Conservation (phyloP, 495 filamentous ascomycete genomes). For the Penicillium pancosmium region DNA sequence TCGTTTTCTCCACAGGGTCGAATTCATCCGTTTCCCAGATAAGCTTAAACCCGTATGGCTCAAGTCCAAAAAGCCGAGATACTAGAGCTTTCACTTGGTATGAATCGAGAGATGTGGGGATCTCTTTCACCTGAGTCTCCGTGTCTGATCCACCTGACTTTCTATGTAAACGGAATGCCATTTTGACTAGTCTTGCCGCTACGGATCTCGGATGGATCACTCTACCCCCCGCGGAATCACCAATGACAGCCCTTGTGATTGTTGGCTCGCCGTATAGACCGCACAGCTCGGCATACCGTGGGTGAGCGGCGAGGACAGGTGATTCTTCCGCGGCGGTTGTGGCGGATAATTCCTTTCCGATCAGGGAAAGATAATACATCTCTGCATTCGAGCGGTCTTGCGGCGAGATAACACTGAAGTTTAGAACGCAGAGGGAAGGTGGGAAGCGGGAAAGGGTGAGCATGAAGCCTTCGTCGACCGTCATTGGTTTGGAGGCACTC, state of each 20-base stretch:
- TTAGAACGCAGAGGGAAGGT: slow-evolving; percentile 65
- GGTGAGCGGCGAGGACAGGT: slow-evolving; percentile 60
- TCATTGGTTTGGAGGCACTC: slow-evolving; percentile 43
- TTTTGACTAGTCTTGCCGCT: slow-evolving; percentile 69
- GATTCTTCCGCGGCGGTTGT: slow-evolving; percentile 56
- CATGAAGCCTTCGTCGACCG: slow-evolving; percentile 80
- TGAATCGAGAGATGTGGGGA: slow-evolving; percentile 77
- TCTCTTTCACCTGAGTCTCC: slow-evolving; percentile 44
- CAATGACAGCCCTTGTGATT: slow-evolving; percentile 42
- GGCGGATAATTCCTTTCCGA: slow-evolving; percentile 71
- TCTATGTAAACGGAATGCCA: slow-evolving; percentile 55
- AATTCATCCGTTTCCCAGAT: slow-evolving; percentile 83
- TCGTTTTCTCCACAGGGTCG: slow-evolving; percentile 66
- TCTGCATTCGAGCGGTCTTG: slow-evolving; percentile 85
- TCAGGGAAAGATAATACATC: slow-evolving; percentile 84
- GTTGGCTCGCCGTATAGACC: slow-evolving; percentile 67
- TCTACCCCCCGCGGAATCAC: slow-evolving; percentile 23
- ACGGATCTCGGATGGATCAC: slow-evolving; percentile 65
- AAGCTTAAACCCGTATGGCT: slow-evolving; percentile 64
- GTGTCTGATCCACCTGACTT: not conserved
- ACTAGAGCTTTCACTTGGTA: slow-evolving; percentile 80
- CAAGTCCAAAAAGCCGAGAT: slow-evolving; percentile 66
- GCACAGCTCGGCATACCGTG: slow-evolving; percentile 73
- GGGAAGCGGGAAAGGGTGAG: slow-evolving; percentile 76
- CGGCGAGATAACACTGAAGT: slow-evolving; percentile 72